Conservation (phyloP, 2,329 filamentous ascomycete species). For the Fusarium sp. region DNA sequence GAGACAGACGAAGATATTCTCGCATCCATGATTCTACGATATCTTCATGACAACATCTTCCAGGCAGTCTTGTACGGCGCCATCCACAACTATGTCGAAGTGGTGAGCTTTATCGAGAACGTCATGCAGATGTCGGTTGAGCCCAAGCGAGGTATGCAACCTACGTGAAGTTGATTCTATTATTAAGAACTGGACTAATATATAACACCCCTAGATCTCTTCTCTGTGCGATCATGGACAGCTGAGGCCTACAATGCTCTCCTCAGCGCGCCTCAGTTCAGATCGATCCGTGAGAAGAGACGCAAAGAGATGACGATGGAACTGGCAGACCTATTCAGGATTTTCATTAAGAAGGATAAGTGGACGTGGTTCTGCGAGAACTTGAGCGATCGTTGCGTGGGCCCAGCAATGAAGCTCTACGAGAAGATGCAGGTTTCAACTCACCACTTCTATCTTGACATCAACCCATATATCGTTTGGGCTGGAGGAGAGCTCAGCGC, state of each 20-base stretch:
- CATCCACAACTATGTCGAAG: slow-evolving; percentile 36
- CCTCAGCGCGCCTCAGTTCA: slow-evolving; percentile 45
- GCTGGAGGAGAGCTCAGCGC: slow-evolving; percentile 35
- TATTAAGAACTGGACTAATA: not conserved
- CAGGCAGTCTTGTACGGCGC: slow-evolving; percentile 46
- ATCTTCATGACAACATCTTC: slow-evolving; percentile 49
- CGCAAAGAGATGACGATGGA: slow-evolving; percentile 43
- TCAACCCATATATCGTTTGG: slow-evolving; percentile 45
- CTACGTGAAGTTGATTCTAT: not conserved
- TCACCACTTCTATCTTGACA: slow-evolving; percentile 50
- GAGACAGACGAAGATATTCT: slow-evolving; percentile 52
- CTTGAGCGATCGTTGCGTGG: slow-evolving; percentile 44
- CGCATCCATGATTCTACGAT: slow-evolving; percentile 48
- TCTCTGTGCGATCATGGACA: slow-evolving; percentile 50
- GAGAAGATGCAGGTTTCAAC: slow-evolving; percentile 52
- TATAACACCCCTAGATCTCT: slow-evolving; percentile 43
- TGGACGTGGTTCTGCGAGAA: slow-evolving; percentile 36
- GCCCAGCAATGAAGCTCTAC: slow-evolving; percentile 49
- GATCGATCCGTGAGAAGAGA: slow-evolving; percentile 35
- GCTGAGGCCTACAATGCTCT: slow-evolving; percentile 51
- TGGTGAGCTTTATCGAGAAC: slow-evolving; percentile 47
- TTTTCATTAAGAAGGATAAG: slow-evolving; percentile 43
- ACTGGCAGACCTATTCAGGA: slow-evolving; percentile 42
- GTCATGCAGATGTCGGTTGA: slow-evolving; percentile 48
- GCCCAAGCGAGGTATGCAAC: slow-evolving; percentile 49